A percentile compares a stretch with the other conserved stretches of the same genome.
These are phyloP conservation scores for Eucalyptus curtisii DNA, from an alignment of 345 rosid genomes.

Conservation along the genomic window DNA sequence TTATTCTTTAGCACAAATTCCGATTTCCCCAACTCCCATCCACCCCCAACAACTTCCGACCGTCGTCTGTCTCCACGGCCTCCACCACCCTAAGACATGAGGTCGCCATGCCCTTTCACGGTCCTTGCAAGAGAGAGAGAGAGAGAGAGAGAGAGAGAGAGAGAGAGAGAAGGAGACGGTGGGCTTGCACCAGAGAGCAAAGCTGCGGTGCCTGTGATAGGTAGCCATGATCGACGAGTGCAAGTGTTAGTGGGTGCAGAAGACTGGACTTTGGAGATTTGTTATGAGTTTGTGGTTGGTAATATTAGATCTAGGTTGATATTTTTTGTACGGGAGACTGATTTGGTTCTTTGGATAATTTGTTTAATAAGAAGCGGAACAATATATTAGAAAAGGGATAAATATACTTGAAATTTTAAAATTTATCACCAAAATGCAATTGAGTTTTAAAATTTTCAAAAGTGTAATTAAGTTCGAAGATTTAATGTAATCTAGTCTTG, in stretches of 20 bases:
- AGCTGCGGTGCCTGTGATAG: fast-evolving
- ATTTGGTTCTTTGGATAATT: neutral
- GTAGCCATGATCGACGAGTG: neutral
- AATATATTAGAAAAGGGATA: neutral
- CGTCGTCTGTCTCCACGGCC: neutral
- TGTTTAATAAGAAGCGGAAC: neutral
- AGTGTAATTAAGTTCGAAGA: neutral
- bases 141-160: neutral
- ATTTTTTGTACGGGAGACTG: neutral
- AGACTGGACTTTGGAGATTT: neutral
- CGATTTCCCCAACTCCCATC: neutral
- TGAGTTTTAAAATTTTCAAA: neutral
- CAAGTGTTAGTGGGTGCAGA: neutral
- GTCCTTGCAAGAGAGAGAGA: neutral
- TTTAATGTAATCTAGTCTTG: neutral
- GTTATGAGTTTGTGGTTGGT: neutral
- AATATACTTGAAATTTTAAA: neutral
- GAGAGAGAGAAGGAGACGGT: neutral
- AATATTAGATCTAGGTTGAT: neutral
- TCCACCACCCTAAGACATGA: neutral
- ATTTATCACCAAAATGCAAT: neutral
- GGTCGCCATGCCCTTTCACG: neutral
- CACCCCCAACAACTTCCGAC: neutral
- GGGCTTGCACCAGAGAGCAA: neutral
- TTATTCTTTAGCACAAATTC: neutral